Evolutionary conservation across 1,139 yeast species (phyloP).

Genomic region (Yamadazyma spencermartinsiae): DNA sequence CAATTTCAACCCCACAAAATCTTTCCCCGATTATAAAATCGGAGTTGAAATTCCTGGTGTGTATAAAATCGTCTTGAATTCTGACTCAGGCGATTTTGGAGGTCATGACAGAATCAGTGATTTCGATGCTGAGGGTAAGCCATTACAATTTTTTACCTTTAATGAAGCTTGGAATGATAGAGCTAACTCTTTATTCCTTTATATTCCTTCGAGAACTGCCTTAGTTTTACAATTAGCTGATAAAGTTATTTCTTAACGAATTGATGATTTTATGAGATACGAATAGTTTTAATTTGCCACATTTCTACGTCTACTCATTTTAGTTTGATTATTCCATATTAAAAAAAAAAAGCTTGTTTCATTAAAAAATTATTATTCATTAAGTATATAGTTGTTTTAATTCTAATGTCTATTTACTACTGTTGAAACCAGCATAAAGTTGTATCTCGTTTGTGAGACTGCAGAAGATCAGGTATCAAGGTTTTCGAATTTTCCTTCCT

Average conservation of each 20-base stretch:
- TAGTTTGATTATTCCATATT: background rate
- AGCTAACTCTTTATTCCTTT: constrained; percentile 72
- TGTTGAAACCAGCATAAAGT: background rate
- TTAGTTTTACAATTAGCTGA: constrained; percentile 42
- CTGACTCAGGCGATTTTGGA: constrained; percentile 72
- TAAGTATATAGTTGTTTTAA: no score
- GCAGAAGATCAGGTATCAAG: constrained; percentile 6
- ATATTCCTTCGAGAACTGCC: constrained; percentile 82
- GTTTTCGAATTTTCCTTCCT: constrained; percentile 32
- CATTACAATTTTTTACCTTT: constrained; percentile 61
- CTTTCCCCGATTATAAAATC: constrained; percentile 82
- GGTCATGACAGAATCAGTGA: constrained; percentile 79
- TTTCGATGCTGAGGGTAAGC: constrained; percentile 34
- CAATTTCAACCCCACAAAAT: constrained; percentile 84
- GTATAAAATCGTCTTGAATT: constrained; percentile 71
- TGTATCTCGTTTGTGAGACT: background rate
- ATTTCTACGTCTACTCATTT: background rate
- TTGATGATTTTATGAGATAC: constrained; percentile 2
- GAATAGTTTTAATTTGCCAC: background rate
- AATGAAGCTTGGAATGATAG: constrained; percentile 81
- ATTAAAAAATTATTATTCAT: background rate
- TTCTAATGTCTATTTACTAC: background rate
- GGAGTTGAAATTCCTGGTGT: constrained; percentile 83
- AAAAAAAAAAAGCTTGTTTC: background rate
- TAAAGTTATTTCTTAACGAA: constrained; percentile 8